phyloP scores from a whole-genome alignment of 306 rosid genomes.

The Urtica urens region DNA sequence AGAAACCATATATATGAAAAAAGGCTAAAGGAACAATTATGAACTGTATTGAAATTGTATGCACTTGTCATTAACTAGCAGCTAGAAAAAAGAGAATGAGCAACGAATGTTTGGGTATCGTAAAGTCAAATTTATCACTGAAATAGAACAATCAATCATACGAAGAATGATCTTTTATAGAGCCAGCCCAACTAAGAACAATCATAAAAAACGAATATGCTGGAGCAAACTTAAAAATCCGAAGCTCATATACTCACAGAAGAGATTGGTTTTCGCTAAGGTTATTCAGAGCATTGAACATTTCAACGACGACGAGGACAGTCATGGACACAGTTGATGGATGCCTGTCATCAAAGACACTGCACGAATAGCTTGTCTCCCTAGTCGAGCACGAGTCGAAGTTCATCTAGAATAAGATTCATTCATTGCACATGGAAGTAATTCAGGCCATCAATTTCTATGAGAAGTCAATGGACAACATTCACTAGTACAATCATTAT shows the following conservation, averaged over 20 bases:
- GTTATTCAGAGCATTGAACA: slow-evolving; percentile 97
- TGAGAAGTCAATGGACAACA: not conserved
- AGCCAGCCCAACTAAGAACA: too few species aligned
- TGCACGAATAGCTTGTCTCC: slow-evolving; percentile 89
- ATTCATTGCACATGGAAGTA: not conserved
- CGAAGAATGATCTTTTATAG: too few species aligned
- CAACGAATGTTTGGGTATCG: too few species aligned
- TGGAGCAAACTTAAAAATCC: too few species aligned
- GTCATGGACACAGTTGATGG: slow-evolving; percentile 98
- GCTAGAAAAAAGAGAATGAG: too few species aligned
- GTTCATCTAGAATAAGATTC: slow-evolving; percentile 46
- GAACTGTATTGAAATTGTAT: too few species aligned
- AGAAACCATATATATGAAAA: too few species aligned
- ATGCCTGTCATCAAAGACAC: slow-evolving; percentile 84
- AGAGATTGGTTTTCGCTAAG: slow-evolving; percentile 98
- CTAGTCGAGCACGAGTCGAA: slow-evolving; percentile 74
- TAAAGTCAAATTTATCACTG: too few species aligned
- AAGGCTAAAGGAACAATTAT: too few species aligned
- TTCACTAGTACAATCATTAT: not conserved
- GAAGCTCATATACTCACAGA: slow-evolving; percentile 54
- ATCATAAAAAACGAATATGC: too few species aligned
- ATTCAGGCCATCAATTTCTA: not conserved
- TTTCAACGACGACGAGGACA: slow-evolving; percentile 94
- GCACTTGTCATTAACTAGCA: too few species aligned
- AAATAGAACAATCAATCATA: too few species aligned